These are phyloP conservation scores for Aspergillus nanangensis DNA, from an alignment of 495 filamentous ascomycete genomes.

Conservation along the genomic window DNA sequence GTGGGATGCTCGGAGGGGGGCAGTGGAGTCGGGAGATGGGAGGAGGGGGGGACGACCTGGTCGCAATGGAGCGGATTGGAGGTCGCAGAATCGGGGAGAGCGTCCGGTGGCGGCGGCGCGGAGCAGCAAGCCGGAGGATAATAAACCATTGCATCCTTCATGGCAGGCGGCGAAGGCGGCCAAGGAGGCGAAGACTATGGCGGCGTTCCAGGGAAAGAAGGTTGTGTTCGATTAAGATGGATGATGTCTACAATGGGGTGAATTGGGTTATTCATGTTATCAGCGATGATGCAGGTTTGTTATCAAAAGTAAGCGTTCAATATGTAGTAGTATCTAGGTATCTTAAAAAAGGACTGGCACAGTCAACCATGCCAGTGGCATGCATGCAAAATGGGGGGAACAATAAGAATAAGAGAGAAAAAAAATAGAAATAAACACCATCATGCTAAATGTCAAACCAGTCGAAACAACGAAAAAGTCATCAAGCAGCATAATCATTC, in stretches of 20 bases:
- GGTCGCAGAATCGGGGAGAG: slow-evolving; percentile 3
- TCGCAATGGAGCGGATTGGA: slow-evolving; percentile 1
- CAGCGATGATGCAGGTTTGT: neutral
- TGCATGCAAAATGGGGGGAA: neutral
- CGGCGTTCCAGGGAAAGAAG: slow-evolving; percentile 81
- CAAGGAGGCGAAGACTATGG: slow-evolving; percentile 61
- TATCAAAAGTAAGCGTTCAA: neutral
- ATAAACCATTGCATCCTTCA: slow-evolving; percentile 79
- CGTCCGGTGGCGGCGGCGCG: slow-evolving; percentile 2
- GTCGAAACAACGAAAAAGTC: neutral
- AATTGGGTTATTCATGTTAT: neutral
- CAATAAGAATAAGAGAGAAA: neutral
- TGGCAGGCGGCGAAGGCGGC: slow-evolving; percentile 88
- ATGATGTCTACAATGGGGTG: slow-evolving; percentile 1
- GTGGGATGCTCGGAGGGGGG: slow-evolving; percentile 45
- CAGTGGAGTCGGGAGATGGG: slow-evolving; percentile 24
- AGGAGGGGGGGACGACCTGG: slow-evolving; percentile 10
- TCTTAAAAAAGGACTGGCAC: slow-evolving; percentile 8
- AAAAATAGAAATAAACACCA: slow-evolving; percentile 3
- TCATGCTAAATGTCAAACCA: slow-evolving; percentile 1
- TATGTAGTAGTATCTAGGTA: slow-evolving; percentile 11
- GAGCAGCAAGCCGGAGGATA: slow-evolving; percentile 45
- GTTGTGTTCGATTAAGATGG: slow-evolving; percentile 76
- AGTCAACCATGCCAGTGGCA: too few relatives aligned
- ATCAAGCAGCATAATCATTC: slow-evolving; percentile 2